phyloP scores from a whole-genome alignment of 2,329 filamentous ascomycete species.

The Juglanconis juglandina region DNA sequence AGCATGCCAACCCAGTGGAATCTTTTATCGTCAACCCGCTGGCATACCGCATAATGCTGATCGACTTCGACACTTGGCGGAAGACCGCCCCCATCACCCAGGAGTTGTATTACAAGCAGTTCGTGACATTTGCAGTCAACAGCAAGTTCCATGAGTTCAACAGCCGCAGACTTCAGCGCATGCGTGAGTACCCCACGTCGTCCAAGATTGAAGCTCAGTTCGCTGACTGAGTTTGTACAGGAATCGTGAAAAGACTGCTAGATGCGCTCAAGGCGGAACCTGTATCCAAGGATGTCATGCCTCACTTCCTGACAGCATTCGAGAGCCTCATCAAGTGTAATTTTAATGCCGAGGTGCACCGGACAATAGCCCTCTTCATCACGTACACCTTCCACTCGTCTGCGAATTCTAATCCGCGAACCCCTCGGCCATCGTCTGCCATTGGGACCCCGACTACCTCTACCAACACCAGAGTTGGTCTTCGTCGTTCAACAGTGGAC shows the following conservation, averaged over 20 bases:
- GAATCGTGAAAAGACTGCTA: slow-evolving; percentile 83
- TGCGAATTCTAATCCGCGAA: slow-evolving; percentile 45
- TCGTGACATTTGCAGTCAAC: slow-evolving; percentile 79
- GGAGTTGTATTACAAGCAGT: slow-evolving; percentile 89
- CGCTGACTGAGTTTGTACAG: slow-evolving; percentile 40
- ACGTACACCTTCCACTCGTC: slow-evolving; percentile 80
- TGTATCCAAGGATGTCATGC: slow-evolving; percentile 68
- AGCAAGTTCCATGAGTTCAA: slow-evolving; percentile 95
- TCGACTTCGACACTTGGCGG: slow-evolving; percentile 93
- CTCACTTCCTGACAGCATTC: slow-evolving; percentile 75
- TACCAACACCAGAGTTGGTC: slow-evolving; percentile 35
- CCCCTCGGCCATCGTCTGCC: slow-evolving; percentile 43
- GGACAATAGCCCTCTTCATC: slow-evolving; percentile 85
- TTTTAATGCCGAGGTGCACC: slow-evolving; percentile 78
- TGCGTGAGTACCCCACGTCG: slow-evolving; percentile 62
- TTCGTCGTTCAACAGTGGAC: slow-evolving; percentile 33
- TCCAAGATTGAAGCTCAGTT: neutral
- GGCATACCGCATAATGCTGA: slow-evolving; percentile 85
- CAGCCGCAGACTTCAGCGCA: slow-evolving; percentile 76
- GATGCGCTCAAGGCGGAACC: slow-evolving; percentile 86
- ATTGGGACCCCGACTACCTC: slow-evolving; percentile 26
- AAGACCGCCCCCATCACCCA: slow-evolving; percentile 73
- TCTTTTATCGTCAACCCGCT: slow-evolving; percentile 95
- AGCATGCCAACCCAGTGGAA: slow-evolving; percentile 71
- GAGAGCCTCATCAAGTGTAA: slow-evolving; percentile 76